Evolutionary conservation across 2,329 filamentous ascomycete species (phyloP).

Genomic region (Herpotrichia juniperi): DNA sequence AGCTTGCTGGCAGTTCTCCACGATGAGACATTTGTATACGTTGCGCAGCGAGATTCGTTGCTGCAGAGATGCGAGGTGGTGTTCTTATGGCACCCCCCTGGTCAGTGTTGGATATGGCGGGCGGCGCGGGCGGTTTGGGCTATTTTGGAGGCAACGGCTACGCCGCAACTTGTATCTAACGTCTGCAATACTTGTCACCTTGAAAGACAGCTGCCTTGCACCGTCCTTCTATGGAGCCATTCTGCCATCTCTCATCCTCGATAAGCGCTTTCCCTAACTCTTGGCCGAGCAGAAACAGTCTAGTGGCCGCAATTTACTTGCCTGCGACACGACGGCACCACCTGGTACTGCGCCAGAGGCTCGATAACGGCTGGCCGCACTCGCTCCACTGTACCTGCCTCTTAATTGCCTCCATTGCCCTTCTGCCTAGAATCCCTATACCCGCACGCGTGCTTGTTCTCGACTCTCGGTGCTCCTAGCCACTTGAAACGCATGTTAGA

Average conservation of each 20-base stretch:
- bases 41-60: slow-evolving; percentile 10
- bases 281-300: background rate
- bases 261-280: slow-evolving; percentile 1
- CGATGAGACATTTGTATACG: slow-evolving; percentile 3
- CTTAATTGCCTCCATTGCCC: background rate
- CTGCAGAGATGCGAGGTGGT: background rate
- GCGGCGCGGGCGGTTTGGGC: background rate
- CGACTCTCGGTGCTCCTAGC: background rate
- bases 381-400: background rate
- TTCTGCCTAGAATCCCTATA: background rate
- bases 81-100: background rate
- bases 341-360: background rate
- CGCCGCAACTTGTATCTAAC: background rate
- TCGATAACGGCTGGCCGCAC: slow-evolving; percentile 8
- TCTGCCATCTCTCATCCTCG: background rate
- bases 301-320: slow-evolving; percentile 2
- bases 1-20: background rate
- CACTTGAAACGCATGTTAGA: slow-evolving; percentile 4
- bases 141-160: background rate
- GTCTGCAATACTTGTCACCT: background rate
- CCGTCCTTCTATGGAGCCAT: background rate
- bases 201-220: background rate
- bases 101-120: background rate
- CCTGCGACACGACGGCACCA: background rate
- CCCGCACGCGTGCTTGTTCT: background rate